Evolutionary conservation across 805 yeast species (phyloP).

Genomic region (Kuraishia ogatae): DNA sequence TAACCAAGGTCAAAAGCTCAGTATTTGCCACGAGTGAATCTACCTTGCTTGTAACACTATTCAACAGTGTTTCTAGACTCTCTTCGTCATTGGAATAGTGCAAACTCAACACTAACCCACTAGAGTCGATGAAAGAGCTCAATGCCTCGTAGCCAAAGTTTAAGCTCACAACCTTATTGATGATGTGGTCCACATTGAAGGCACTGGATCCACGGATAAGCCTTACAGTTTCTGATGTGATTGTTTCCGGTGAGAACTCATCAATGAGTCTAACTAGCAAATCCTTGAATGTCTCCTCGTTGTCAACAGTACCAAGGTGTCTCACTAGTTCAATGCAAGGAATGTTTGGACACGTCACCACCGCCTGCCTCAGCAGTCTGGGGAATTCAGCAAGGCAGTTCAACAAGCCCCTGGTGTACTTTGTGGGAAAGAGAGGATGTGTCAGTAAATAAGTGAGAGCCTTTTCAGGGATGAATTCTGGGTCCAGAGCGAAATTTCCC

Average conservation of each 20-base stretch:
- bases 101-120: constrained; percentile 60
- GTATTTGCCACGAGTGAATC: constrained; percentile 28
- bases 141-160: constrained; percentile 54
- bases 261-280: constrained; percentile 55
- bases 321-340: constrained; percentile 53
- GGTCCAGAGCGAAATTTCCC: constrained; percentile 14
- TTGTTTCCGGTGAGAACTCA: constrained; percentile 53
- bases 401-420: constrained; percentile 47
- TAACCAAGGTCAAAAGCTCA: constrained; percentile 36
- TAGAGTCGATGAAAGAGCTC: constrained; percentile 60
- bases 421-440: constrained; percentile 76
- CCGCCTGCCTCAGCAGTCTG: constrained; percentile 70
- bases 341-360: constrained; percentile 68
- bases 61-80: constrained; percentile 34
- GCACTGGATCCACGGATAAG: constrained; percentile 20
- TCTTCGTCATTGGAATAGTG: constrained; percentile 38
- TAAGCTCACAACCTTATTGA: constrained; percentile 34
- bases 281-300: constrained; percentile 61
- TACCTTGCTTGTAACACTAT: constrained; percentile 32
- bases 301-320: constrained; percentile 47
- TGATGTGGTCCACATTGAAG: constrained; percentile 30
- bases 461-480: constrained; percentile 38
- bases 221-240: constrained; percentile 38
- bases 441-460: constrained; percentile 69
- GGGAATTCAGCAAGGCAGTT: constrained; percentile 43